phyloP scores from a whole-genome alignment of 306 rosid genomes.

The Sicyos edulis region DNA sequence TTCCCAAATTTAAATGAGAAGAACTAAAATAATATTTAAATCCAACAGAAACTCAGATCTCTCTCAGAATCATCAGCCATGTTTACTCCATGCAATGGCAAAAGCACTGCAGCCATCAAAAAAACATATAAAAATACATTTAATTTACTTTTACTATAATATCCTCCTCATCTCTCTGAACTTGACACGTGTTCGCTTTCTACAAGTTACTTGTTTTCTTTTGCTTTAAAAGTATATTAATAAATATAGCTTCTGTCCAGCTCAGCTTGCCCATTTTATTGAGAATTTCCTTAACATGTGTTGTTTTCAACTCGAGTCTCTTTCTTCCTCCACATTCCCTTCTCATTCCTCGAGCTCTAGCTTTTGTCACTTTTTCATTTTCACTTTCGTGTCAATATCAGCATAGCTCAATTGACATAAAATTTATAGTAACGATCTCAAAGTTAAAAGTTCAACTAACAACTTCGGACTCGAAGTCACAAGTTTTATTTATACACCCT shows the following conservation, averaged over 20 bases:
- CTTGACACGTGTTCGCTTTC: conserved; percentile 15
- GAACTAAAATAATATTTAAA: not conserved
- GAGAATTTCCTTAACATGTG: not conserved
- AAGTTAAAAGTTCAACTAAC: too few species aligned
- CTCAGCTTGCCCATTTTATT: conserved; percentile 5
- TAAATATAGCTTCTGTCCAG: conserved; percentile 12
- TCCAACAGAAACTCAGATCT: conserved; percentile 11
- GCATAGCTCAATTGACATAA: too few species aligned
- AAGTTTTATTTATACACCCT: too few species aligned
- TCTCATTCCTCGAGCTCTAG: not conserved
- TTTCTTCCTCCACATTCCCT: not conserved
- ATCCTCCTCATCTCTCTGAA: not conserved
- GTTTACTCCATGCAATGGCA: conserved; percentile 13
- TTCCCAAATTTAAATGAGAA: too few species aligned
- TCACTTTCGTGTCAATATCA: too few species aligned
- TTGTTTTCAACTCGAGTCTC: conserved; percentile 13
- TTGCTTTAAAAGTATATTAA: not conserved
- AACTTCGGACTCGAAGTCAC: too few species aligned
- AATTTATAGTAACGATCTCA: too few species aligned
- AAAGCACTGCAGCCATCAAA: conserved; percentile 4
- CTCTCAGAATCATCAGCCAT: conserved; percentile 9
- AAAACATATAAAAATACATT: not conserved
- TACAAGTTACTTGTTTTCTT: not conserved
- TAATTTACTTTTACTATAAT: conserved; percentile 9
- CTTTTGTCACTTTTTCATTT: not conserved